Conservation (phyloP, 768 basidiomycete species). For the Mycena belliarum region DNA sequence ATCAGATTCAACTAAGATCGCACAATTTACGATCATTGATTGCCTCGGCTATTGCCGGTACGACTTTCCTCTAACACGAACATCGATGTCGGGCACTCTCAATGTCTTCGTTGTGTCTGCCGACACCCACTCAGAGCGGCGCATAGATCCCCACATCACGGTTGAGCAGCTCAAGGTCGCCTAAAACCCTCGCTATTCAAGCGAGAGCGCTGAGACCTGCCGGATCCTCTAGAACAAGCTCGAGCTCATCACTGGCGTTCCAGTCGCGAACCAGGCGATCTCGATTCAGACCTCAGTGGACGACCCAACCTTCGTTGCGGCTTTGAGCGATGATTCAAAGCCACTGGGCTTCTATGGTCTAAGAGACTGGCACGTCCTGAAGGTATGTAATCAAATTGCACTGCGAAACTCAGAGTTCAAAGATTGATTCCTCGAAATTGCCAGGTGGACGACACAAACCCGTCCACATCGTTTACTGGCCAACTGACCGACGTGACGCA, state of each 20-base stretch:
- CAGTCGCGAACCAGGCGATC: conserved; percentile 69
- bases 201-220: conserved; percentile 17
- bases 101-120: conserved; percentile 81
- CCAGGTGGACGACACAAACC: conserved; percentile 79
- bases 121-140: conserved; percentile 88
- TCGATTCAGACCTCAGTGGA: conserved; percentile 60
- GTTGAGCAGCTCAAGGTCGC: conserved; percentile 81
- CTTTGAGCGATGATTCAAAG: conserved; percentile 65
- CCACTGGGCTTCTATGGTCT: conserved; percentile 76
- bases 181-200: conserved; percentile 14
- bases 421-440: neutral
- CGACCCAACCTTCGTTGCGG: conserved; percentile 48
- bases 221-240: conserved; percentile 62
- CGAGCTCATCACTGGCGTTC: conserved; percentile 90
- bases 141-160: conserved; percentile 73
- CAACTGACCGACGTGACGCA: conserved; percentile 82
- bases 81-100: conserved; percentile 44
- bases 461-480: conserved; percentile 73
- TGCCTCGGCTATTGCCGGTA: neutral
- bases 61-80: neutral
- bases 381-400: conserved; percentile 47
- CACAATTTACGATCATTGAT: no score
- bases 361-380: conserved; percentile 76
- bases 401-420: neutral
- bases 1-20: no score